Conservation (phyloP, 225 moss, liverwort and hornwort genomes). For the Takakia lepidozioides region DNA sequence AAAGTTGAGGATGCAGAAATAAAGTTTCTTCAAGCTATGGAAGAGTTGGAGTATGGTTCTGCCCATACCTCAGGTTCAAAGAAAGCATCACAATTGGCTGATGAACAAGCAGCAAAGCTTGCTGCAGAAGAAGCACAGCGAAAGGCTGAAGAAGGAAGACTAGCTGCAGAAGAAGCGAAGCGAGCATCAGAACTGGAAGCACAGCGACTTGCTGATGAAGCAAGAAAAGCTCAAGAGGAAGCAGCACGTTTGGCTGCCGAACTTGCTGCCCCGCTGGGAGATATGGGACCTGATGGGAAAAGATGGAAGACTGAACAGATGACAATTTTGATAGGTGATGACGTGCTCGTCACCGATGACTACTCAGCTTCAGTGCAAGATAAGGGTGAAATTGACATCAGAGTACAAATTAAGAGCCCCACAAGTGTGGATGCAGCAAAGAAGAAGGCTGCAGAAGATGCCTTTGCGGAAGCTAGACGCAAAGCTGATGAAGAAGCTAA, state of each 20-base stretch:
- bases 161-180: neutral
- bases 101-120: too few relatives aligned
- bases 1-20: slow-evolving; percentile 7
- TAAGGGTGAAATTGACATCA: slow-evolving; percentile 4
- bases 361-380: slow-evolving; percentile 4
- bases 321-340: neutral
- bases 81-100: too few relatives aligned
- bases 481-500: too few relatives aligned
- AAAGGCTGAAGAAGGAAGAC: neutral
- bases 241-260: neutral
- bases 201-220: neutral
- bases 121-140: too few relatives aligned
- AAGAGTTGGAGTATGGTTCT: slow-evolving; percentile 2
- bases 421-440: too few relatives aligned
- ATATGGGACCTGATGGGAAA: neutral
- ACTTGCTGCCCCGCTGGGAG: neutral
- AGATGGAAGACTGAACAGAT: slow-evolving; percentile 3
- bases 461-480: too few relatives aligned
- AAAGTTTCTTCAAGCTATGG: neutral
- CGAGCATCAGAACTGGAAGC: slow-evolving; percentile 1
- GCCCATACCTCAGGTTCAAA: too few relatives aligned
- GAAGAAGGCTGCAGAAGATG: too few relatives aligned
- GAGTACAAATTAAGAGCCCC: slow-evolving; percentile 1
- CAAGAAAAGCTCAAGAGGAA: neutral
- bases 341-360: neutral